A percentile compares a stretch with the other conserved stretches of the same genome.
These are phyloP conservation scores for Hymenoscyphus albidus DNA, from an alignment of 2,329 filamentous ascomycete species.

Conservation along the genomic window DNA sequence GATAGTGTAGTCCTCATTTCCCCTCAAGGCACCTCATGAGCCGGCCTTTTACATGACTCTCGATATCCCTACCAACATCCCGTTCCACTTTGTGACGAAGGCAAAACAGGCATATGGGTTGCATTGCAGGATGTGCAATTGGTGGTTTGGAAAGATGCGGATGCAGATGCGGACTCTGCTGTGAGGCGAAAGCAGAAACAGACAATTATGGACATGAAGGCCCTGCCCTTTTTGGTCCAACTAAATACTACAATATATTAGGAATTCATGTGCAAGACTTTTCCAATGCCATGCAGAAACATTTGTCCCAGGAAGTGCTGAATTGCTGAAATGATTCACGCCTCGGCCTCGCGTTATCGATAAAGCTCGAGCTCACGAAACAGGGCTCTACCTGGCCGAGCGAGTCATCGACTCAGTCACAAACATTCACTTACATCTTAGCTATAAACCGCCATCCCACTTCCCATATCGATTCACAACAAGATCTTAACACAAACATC, in stretches of 20 bases:
- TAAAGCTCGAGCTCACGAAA: constrained; percentile 26
- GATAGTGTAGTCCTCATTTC: constrained; percentile 72
- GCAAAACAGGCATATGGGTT: not conserved
- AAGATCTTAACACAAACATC: not conserved
- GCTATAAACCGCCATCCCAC: constrained; percentile 11
- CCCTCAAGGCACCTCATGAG: constrained; percentile 39
- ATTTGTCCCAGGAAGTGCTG: not conserved
- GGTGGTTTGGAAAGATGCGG: not conserved
- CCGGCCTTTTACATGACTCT: not conserved
- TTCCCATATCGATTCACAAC: not conserved
- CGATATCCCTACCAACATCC: not conserved
- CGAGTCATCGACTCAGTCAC: constrained; percentile 5
- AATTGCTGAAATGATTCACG: not conserved
- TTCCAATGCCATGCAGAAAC: not conserved
- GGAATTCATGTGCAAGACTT: not conserved
- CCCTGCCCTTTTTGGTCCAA: not conserved
- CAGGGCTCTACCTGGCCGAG: constrained; percentile 14
- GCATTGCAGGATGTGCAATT: not conserved
- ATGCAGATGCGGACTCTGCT: not conserved
- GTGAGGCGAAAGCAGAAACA: not conserved
- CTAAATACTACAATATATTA: not conserved
- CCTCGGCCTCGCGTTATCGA: constrained; percentile 27
- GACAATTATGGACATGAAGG: not conserved
- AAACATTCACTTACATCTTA: not conserved
- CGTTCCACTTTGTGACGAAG: not conserved